Conservation (phyloP, 192 early-diverging fungal genomes). For the Helicostylum pulchrum region DNA sequence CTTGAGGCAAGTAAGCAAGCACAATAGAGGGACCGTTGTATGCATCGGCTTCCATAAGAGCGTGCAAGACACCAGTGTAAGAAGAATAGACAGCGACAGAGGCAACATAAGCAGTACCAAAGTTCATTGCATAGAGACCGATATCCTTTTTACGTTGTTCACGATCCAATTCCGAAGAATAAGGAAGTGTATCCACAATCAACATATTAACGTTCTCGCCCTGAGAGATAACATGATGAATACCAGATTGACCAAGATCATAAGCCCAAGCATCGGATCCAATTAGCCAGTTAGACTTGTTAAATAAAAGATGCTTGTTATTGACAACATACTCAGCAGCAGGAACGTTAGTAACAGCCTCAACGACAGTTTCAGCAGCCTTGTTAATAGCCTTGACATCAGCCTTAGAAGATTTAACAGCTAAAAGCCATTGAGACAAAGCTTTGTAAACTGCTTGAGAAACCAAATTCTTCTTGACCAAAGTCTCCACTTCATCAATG, state of each 20-base stretch:
- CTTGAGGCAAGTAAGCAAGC: constrained; percentile 76
- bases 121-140: constrained; percentile 95
- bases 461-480: constrained; percentile 50
- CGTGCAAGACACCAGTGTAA: constrained; percentile 85
- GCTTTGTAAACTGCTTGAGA: constrained; percentile 50
- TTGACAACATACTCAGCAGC: constrained; percentile 26
- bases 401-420: constrained; percentile 37
- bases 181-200: constrained; percentile 83
- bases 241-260: constrained; percentile 83
- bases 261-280: constrained; percentile 85
- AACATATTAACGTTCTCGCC: constrained; percentile 87
- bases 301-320: constrained; percentile 45
- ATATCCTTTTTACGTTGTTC: constrained; percentile 88
- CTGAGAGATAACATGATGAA: constrained; percentile 87
- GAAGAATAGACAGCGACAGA: constrained; percentile 85
- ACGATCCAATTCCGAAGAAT: constrained; percentile 52
- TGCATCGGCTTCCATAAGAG: constrained; percentile 86
- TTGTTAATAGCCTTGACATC: constrained; percentile 25
- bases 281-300: constrained; percentile 82
- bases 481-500: constrained; percentile 54
- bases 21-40: constrained; percentile 88
- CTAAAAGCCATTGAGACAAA: constrained; percentile 65
- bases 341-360: background rate
- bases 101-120: constrained; percentile 86
- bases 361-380: constrained; percentile 24